A percentile compares a stretch with the other conserved stretches of the same genome.
These are phyloP conservation scores for Aspergillus steynii DNA, from an alignment of 495 filamentous ascomycete genomes.

Conservation along the genomic window DNA sequence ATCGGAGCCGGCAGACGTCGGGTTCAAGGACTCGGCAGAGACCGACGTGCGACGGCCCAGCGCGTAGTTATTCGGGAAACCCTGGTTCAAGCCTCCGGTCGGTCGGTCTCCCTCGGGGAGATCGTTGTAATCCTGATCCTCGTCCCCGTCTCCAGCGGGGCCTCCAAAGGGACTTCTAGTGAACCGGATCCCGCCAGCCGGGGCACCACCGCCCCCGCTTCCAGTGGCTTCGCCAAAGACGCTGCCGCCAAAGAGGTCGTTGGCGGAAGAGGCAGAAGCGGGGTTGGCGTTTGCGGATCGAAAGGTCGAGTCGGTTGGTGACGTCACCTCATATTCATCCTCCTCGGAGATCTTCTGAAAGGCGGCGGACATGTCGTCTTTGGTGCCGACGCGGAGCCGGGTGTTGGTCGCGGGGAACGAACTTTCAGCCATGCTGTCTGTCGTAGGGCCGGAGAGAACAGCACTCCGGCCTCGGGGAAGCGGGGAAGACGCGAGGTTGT, in stretches of 20 bases:
- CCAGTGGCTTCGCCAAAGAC: constrained; percentile 22
- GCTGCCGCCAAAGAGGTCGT: constrained; percentile 32
- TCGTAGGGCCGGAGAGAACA: constrained; percentile 31
- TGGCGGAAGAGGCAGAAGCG: constrained; percentile 22
- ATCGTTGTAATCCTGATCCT: constrained; percentile 27
- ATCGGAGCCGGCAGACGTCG: constrained; percentile 74
- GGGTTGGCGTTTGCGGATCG: constrained; percentile 36
- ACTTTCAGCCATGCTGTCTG: constrained; percentile 50
- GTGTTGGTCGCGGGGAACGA: constrained; percentile 60
- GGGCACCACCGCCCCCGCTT: constrained; percentile 8
- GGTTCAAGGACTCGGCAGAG: constrained; percentile 93
- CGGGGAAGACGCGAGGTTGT: constrained; percentile 19
- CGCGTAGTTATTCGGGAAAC: constrained; percentile 91
- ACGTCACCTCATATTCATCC: constrained; percentile 64
- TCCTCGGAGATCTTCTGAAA: constrained; percentile 58
- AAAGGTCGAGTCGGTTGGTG: constrained; percentile 60
- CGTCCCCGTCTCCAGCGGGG: constrained; percentile 25
- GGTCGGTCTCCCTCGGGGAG: constrained; percentile 35
- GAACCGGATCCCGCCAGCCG: constrained; percentile 30
- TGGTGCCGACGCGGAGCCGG: constrained; percentile 44
- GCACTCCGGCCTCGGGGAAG: constrained; percentile 33
- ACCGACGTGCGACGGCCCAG: constrained; percentile 92
- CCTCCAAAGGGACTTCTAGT: constrained; percentile 39
- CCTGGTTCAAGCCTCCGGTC: constrained; percentile 49
- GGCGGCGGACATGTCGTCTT: constrained; percentile 30